phyloP scores from a whole-genome alignment of 148 eudicot species.

The Rhododendron ferrugineum region DNA sequence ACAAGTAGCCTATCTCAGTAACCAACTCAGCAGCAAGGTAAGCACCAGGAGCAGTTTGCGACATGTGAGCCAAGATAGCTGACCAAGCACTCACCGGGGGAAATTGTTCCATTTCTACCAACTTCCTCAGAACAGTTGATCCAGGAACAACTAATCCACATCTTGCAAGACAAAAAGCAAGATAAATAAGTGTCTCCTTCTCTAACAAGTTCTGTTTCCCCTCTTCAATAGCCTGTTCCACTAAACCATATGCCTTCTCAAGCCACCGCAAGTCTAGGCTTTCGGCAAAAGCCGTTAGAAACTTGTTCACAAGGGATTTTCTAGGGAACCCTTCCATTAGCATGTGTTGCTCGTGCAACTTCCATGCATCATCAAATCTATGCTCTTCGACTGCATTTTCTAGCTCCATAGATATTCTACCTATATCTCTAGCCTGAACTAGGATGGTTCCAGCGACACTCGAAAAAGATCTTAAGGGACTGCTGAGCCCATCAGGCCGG shows the following conservation, averaged over 20 bases:
- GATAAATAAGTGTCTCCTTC: slow-evolving; percentile 60
- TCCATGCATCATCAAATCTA: slow-evolving; percentile 68
- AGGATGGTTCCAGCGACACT: slow-evolving; percentile 50
- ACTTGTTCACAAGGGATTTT: slow-evolving; percentile 50
- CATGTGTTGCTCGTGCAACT: slow-evolving; percentile 64
- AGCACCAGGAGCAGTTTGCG: slow-evolving; percentile 60
- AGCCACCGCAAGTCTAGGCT: slow-evolving; percentile 53
- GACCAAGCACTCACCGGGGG: slow-evolving; percentile 80
- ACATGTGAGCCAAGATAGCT: slow-evolving; percentile 66
- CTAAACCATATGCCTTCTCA: slow-evolving; percentile 61
- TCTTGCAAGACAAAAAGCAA: slow-evolving; percentile 62
- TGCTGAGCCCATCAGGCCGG: slow-evolving; percentile 10
- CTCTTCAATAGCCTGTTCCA: slow-evolving; percentile 65
- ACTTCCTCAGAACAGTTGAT: slow-evolving; percentile 67
- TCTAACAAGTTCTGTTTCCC: slow-evolving; percentile 64
- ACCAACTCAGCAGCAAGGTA: slow-evolving; percentile 84
- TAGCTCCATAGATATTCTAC: slow-evolving; percentile 56
- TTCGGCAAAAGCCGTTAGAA: slow-evolving; percentile 52
- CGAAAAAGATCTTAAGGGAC: slow-evolving; percentile 24
- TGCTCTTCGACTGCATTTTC: slow-evolving; percentile 54
- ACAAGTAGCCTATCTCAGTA: slow-evolving; percentile 80
- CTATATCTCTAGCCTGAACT: slow-evolving; percentile 82
- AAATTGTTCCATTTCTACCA: slow-evolving; percentile 56
- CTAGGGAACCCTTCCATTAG: slow-evolving; percentile 91
- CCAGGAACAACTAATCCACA: slow-evolving; percentile 53